These are phyloP conservation scores for Boletus smithii DNA, from an alignment of 1,284 basidiomycete species.

Conservation along the genomic window DNA sequence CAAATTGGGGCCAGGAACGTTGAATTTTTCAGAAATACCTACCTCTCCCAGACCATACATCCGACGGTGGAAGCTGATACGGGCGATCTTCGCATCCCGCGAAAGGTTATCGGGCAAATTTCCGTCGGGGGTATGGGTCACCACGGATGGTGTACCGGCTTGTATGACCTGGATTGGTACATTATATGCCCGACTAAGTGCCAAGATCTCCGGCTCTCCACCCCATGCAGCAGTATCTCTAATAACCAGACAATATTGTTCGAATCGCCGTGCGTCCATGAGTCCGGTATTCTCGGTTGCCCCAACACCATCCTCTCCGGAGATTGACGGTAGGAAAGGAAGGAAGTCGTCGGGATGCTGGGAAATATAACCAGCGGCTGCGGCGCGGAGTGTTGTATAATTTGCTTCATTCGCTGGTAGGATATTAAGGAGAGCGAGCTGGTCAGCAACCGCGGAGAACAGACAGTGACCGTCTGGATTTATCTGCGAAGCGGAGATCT, in stretches of 20 bases:
- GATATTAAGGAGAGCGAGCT: conserved; percentile 65
- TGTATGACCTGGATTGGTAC: conserved; percentile 94
- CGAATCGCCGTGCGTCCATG: conserved; percentile 70
- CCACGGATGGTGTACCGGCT: conserved; percentile 75
- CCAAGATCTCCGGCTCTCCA: conserved; percentile 95
- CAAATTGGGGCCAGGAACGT: conserved; percentile 3
- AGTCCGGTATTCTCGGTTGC: conserved; percentile 61
- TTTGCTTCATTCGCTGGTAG: conserved; percentile 54
- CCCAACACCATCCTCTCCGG: conserved; percentile 75
- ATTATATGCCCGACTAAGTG: conserved; percentile 79
- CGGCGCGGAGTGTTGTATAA: conserved; percentile 59
- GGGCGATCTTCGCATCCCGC: conserved; percentile 49
- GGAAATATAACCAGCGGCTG: conserved; percentile 82
- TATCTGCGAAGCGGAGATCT: conserved; percentile 50
- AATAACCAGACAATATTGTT: conserved; percentile 77
- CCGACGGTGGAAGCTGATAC: conserved; percentile 86
- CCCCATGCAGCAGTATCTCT: conserved; percentile 91
- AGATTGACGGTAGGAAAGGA: conserved; percentile 83
- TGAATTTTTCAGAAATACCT: conserved; percentile 27
- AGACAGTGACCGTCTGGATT: conserved; percentile 95
- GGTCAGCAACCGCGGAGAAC: conserved; percentile 91
- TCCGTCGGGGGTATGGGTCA: conserved; percentile 67
- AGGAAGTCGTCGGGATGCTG: conserved; percentile 88
- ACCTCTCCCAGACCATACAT: conserved; percentile 96
- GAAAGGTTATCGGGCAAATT: conserved; percentile 34